phyloP scores from a whole-genome alignment of 2,329 filamentous ascomycete species.

The Cladophialophora bantiana region DNA sequence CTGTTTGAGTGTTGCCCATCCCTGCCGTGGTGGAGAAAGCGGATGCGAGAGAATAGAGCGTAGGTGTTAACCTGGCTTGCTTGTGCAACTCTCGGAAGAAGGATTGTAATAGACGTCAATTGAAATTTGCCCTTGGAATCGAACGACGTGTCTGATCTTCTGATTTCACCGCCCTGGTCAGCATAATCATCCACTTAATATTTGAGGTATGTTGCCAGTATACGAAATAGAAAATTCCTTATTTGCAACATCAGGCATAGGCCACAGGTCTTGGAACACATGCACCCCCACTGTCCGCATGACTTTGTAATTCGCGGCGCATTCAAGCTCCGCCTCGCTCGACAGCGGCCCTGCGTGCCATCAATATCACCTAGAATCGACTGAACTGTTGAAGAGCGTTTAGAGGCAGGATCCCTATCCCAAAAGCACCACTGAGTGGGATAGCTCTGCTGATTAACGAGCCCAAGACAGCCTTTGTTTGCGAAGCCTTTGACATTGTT shows the following conservation, averaged over 20 bases:
- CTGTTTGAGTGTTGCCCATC: constrained; percentile 1
- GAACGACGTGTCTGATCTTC: not conserved
- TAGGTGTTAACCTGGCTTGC: not conserved
- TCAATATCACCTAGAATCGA: not conserved
- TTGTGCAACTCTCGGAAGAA: not conserved
- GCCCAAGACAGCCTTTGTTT: not conserved
- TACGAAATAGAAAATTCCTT: not conserved
- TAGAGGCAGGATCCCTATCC: not conserved
- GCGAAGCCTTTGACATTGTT: not conserved
- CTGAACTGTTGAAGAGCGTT: not conserved
- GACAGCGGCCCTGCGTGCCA: not conserved
- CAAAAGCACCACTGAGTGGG: not conserved
- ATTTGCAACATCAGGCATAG: not conserved
- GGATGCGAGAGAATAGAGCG: not conserved
- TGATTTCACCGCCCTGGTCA: not conserved
- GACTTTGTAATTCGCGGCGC: not conserved
- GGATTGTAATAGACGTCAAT: not conserved
- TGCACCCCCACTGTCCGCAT: not conserved
- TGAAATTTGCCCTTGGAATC: not conserved
- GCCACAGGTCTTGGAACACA: not conserved
- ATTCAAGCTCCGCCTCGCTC: not conserved
- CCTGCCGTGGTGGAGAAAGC: not conserved
- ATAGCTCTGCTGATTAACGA: not conserved
- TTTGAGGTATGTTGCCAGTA: not conserved
- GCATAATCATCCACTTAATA: not conserved